Percentiles rank a stretch among this genome's conserved stretches.
These are phyloP conservation scores for Colletotrichum sp. DNA, from an alignment of 2,329 filamentous ascomycete genomes.

Conservation along the genomic window DNA sequence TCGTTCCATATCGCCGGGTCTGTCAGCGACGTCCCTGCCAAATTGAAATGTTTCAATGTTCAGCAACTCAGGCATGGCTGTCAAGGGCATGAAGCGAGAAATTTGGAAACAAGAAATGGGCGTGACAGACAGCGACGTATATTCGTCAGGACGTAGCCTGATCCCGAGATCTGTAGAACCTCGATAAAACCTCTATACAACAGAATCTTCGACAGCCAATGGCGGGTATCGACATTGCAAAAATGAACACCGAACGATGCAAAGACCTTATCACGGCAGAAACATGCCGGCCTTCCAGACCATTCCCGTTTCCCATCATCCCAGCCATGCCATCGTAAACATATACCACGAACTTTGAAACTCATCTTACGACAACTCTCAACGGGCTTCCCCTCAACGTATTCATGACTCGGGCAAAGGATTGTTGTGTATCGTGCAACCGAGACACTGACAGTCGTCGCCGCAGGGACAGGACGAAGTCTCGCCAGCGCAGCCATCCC, in stretches of 20 bases:
- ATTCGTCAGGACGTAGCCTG: background rate
- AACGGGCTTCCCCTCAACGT: background rate
- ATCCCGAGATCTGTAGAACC: background rate
- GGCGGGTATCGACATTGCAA: slow-evolving; percentile 12
- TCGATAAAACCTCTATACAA: background rate
- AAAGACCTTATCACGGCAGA: background rate
- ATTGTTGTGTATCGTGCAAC: slow-evolving; percentile 58
- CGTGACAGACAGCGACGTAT: background rate
- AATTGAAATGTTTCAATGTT: background rate
- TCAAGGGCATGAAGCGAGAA: background rate
- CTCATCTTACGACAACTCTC: background rate
- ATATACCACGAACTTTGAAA: background rate
- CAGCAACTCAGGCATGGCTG: background rate
- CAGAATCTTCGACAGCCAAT: background rate
- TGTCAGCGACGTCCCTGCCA: background rate
- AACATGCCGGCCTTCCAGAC: background rate
- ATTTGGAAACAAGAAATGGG: background rate
- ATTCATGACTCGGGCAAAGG: background rate
- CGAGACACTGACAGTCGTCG: slow-evolving; percentile 63
- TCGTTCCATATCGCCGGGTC: background rate
- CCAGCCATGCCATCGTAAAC: background rate
- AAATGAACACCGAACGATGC: background rate
- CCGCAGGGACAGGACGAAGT: slow-evolving; percentile 60
- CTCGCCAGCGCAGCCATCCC: slow-evolving; percentile 53
- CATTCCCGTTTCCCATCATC: background rate